Evolutionary conservation across 805 yeast species (phyloP), one percentile per base, ranked within the genome.

Genomic region (Metschnikowia dekortorum): DNA sequence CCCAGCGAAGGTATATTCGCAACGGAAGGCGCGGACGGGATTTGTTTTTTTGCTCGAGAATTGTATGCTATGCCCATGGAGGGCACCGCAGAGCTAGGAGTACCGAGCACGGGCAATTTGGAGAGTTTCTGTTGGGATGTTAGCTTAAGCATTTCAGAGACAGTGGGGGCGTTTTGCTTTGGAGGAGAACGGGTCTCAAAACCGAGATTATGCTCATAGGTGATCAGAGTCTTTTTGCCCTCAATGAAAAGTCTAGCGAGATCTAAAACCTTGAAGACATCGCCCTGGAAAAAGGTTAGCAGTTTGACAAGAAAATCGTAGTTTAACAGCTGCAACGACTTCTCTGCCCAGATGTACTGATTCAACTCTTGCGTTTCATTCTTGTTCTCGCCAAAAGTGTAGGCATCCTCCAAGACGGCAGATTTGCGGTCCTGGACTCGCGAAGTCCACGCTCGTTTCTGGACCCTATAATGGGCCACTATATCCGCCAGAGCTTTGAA

Each of bases 251-350:
- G 51, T 1, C 64, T 50, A 8, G 77, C 74, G 10, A 71, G 50
- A 2, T 63, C 57, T 8, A 78, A 48, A 0, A 78, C 78, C 44
- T 62, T 68, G 16, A 55, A 54, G 1, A 73, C 53, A 49, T 79
- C 71, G 3, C 82, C 83, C n/a, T 68, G 53, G 57, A 71, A 79
- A 56, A 74, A 78, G 13, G 51, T 61, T 4, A 81, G 44, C 10
- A 75, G 72, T 11, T 65, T 58, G 18, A 62, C 53, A 35, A 75
- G 67, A 51, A 82, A 81, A 1, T 54, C 54, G 47, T 68, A 68
- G 53, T 69, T 69, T 10, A 81, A 57, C 1, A 57, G 53, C 11
- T 61, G 63, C 10, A 81, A 61, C 6, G 53, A 53, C 0, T 61
- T 54, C 56, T 77, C 76, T 5, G 52, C 51, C 32, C 40, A 31